Percentiles rank a stretch among this genome's conserved stretches.
Evolutionary conservation across 805 yeast genomes (phyloP).

Genomic region (Clavispora santaluciae): DNA sequence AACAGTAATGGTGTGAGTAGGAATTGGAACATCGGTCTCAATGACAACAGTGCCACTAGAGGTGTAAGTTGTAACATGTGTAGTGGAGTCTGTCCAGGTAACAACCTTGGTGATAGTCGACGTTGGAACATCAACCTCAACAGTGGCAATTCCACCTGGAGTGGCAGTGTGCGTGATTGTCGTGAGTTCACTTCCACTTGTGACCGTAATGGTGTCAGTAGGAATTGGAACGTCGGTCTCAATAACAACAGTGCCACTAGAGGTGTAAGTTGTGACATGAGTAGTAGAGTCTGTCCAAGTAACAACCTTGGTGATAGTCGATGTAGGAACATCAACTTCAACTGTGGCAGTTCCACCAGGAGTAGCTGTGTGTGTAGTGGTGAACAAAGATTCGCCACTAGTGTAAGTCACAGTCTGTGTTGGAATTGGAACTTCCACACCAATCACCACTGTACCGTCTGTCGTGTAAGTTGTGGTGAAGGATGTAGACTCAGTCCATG

Average conservation of each 20-base stretch:
- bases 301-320: neutral
- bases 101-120: conserved; percentile 1
- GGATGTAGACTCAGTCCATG: conserved; percentile 7
- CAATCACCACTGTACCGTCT: conserved; percentile 11
- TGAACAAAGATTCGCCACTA: neutral
- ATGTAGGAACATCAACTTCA: conserved; percentile 16
- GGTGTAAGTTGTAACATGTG: neutral
- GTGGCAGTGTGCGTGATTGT: conserved; percentile 15
- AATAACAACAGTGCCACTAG: conserved; percentile 3
- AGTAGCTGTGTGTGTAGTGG: conserved; percentile 11
- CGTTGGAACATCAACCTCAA: conserved; percentile 9
- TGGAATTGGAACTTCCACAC: conserved; percentile 16
- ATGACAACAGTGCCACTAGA: conserved; percentile 3
- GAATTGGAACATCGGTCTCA: neutral
- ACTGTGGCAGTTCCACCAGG: conserved; percentile 19
- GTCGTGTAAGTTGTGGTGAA: conserved; percentile 7
- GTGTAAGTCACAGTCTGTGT: conserved; percentile 10
- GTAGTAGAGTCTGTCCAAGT: conserved; percentile 9
- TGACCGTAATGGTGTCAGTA: neutral
- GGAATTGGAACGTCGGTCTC: neutral
- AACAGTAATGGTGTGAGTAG: conserved; percentile 1
- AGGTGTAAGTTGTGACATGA: neutral
- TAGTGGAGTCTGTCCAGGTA: conserved; percentile 1
- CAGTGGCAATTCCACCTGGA: conserved; percentile 17
- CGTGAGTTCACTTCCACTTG: conserved; percentile 1